Percentiles rank a stretch among this genome's conserved stretches.
phyloP scores from a whole-genome alignment of 164 flowering plant genomes.

The Aristolochia californica region DNA sequence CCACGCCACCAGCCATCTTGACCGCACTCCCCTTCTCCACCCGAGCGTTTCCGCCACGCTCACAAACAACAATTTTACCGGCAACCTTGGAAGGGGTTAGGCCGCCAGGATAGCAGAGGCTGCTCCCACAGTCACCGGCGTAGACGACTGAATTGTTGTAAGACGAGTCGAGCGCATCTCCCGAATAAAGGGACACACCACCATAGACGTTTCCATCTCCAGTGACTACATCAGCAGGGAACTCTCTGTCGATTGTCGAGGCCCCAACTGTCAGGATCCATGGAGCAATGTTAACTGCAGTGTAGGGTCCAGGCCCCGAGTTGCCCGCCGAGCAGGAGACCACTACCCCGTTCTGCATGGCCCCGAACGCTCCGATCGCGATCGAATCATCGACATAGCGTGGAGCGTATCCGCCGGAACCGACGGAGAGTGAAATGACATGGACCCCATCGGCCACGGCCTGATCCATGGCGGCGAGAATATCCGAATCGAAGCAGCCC shows the following conservation, averaged over 20 bases:
- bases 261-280: constrained; percentile 96
- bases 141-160: constrained; percentile 22
- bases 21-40: constrained; percentile 77
- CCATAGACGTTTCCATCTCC: constrained; percentile 55
- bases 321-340: constrained; percentile 90
- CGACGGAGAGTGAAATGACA: constrained; percentile 79
- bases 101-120: constrained; percentile 30
- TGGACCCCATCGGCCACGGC: constrained; percentile 64
- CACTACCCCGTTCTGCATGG: constrained; percentile 47
- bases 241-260: constrained; percentile 76
- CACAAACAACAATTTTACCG: constrained; percentile 80
- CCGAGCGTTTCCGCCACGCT: constrained; percentile 67
- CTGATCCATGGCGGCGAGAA: constrained; percentile 21
- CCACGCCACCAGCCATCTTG: constrained; percentile 67
- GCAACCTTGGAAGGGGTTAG: constrained; percentile 38
- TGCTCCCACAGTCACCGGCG: constrained; percentile 30
- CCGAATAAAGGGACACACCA: constrained; percentile 73
- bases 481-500: constrained; percentile 21
- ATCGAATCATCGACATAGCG: constrained; percentile 57
- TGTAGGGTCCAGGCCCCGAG: constrained; percentile 59
- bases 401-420: constrained; percentile 43
- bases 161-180: constrained; percentile 23
- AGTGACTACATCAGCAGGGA: constrained; percentile 66
- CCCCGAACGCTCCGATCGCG: constrained; percentile 83
- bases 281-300: constrained; percentile 78